phyloP scores from a whole-genome alignment of 2,329 filamentous ascomycete genomes.

The Ilyonectria sp. region DNA sequence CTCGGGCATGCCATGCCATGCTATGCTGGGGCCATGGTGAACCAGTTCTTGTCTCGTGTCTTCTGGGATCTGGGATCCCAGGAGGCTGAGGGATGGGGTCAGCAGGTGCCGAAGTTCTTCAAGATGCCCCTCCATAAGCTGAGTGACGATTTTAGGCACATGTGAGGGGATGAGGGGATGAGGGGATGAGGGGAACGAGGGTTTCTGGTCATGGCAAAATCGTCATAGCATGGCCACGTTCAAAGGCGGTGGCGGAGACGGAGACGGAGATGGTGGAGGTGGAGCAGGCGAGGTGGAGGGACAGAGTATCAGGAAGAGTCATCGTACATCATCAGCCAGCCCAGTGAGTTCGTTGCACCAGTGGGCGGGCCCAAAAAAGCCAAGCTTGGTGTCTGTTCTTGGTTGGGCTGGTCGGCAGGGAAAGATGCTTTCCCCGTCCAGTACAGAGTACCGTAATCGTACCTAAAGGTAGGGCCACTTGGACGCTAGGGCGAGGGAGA shows the following conservation, averaged over 20 bases:
- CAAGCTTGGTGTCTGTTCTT: slow-evolving; percentile 10
- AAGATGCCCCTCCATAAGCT: slow-evolving; percentile 18
- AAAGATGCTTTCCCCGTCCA: slow-evolving; percentile 17
- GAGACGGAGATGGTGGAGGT: slow-evolving; percentile 43
- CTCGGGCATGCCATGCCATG: slow-evolving; percentile 14
- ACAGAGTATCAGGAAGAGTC: slow-evolving; percentile 41
- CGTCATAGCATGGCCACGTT: slow-evolving; percentile 35
- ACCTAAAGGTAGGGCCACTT: slow-evolving; percentile 14
- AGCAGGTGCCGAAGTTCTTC: slow-evolving; percentile 18
- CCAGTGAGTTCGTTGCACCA: slow-evolving; percentile 12
- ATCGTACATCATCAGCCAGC: slow-evolving; percentile 43
- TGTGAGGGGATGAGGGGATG: slow-evolving; percentile 19
- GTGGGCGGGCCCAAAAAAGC: slow-evolving; percentile 17
- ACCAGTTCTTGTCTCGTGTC: slow-evolving; percentile 17
- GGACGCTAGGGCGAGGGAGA: slow-evolving; percentile 13
- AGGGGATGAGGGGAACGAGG: slow-evolving; percentile 16
- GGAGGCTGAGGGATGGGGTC: slow-evolving; percentile 22
- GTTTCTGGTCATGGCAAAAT: slow-evolving; percentile 22
- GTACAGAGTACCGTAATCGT: slow-evolving; percentile 21
- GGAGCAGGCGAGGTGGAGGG: slow-evolving; percentile 29
- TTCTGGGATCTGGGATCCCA: slow-evolving; percentile 5
- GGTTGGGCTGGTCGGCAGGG: slow-evolving; percentile 19
- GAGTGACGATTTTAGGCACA: slow-evolving; percentile 25
- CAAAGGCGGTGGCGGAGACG: slow-evolving; percentile 41
- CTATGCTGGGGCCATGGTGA: slow-evolving; percentile 14